Base-by-base conservation (phyloP, 2,329 filamentous ascomycete species). In the Incumbomyces lentus region DNA sequence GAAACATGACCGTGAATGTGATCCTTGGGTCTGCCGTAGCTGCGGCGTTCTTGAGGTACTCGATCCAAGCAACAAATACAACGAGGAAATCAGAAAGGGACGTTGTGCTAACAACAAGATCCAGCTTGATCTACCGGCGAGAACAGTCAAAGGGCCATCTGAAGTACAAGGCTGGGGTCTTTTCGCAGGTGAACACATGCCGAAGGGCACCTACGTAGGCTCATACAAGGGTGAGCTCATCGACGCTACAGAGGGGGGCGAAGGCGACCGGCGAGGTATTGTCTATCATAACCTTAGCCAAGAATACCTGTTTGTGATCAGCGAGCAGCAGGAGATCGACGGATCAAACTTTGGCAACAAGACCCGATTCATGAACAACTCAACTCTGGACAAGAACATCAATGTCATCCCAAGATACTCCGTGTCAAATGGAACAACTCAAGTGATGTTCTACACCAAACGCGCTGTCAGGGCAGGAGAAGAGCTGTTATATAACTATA, bases 171-270 rank as follows among this genome's bases (percentile, higher is more conserved):
- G 86, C 0, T 86, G 87, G 52, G 86, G 86, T 0, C 69, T 92
- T 0, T 90, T 84, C 59, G 74, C 81, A 1, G 81, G 79, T 3
- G 80, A 86, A 58, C 69, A 78, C 46, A 79, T 87, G 50, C 68
- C 68, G 2, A 72, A 75, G 49, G 78, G 81, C 44, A 81, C 84
- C n/a, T 90, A 84, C 54, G 71, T 92, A 14, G 82, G 84, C 29
- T 86, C 92, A 61, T 92, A 92, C 60, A 79, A 79, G 1, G 86
- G 86, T 39, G 86, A 92, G 61, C 70, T 87, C 10, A 81, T 90
- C 48, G 80, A 77, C 3, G 29, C 8, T 8, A 11, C 14, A 16
- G 14, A 34, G 11, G 74, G 77, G 33, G 73, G 79, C 40, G 84
- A 89, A 60, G 79, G 78, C 2, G 77, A 85, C 18, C 75, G 84